Evolutionary conservation across 2,329 filamentous ascomycete species (phyloP), one percentile per base, ranked within the genome.

Genomic region (Decorospora gaudefroyi): DNA sequence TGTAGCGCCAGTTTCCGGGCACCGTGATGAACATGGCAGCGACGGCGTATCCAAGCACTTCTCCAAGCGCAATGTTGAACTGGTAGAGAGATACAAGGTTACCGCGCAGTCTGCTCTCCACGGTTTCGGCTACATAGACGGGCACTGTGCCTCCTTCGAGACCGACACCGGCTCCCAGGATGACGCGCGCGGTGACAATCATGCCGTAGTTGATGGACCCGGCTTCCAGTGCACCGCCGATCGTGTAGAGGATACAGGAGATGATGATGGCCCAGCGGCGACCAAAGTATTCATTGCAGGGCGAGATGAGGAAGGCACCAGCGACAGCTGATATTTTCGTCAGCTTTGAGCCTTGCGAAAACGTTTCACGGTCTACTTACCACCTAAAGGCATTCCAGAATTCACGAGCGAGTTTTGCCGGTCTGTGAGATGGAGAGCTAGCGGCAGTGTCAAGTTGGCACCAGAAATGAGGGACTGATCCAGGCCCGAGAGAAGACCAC

Each of bases 61-160:
- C 86, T 18, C 86, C 86, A 0, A 89, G 76, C 0, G 86, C 86
- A 59, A 89, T 89, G 70, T 86, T 88, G 69, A 88, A 81, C 62
- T 89, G 86, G 65, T 88, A 89, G 0, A 88, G 73, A 0, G 84
- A 87, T 1, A 89, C 86, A 35, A 89, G 70, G 65, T 88, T 88
- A 54, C 86, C 86, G 57, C 86, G 81, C 16, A 87, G 76, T 46
- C 76, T 78, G 21, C 81, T 76, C 57, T 86, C 83, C 29, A 88
- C 85, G 0, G 82, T 85, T 68, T 89, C 86, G 1, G 86, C 85
- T 19, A 89, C 85, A 51, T 89, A 89, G 40, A 88, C 83, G 0
- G 85, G 85, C 4, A 88, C 85, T 0, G 85, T 88, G 64, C 86
- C 86, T 36, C 85, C 85, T 63, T 88, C 86, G 2, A 88, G 76